phyloP scores from a whole-genome alignment of 2,329 filamentous ascomycete genomes.

The Ciborinia camelliae region DNA sequence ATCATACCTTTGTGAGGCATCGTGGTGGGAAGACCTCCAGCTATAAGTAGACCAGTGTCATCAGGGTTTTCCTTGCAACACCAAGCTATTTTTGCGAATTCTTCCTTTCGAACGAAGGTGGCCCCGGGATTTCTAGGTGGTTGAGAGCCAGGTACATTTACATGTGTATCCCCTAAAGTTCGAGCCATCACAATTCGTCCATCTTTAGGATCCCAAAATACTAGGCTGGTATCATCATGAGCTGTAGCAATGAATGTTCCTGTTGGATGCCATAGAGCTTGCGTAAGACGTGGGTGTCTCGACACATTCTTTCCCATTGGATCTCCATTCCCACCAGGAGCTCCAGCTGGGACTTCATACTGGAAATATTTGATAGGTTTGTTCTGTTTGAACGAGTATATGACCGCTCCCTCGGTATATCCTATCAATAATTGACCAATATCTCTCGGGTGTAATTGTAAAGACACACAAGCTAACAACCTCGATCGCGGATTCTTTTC shows the following conservation, averaged over 20 bases:
- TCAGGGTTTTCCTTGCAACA: conserved; percentile 93
- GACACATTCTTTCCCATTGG: conserved; percentile 57
- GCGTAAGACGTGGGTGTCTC: conserved; percentile 71
- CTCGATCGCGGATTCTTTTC: conserved; percentile 66
- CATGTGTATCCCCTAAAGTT: conserved; percentile 68
- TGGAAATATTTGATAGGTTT: conserved; percentile 73
- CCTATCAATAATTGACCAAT: conserved; percentile 87
- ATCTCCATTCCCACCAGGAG: conserved; percentile 69
- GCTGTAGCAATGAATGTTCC: conserved; percentile 43
- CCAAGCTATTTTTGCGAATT: conserved; percentile 79
- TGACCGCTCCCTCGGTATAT: conserved; percentile 82
- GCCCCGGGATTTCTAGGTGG: conserved; percentile 44
- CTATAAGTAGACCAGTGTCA: conserved; percentile 83
- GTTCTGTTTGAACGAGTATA: conserved; percentile 95
- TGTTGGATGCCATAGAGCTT: conserved; percentile 91
- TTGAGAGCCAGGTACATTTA: conserved; percentile 61
- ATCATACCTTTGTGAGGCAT: conserved; percentile 73
- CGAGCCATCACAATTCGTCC: conserved; percentile 79
- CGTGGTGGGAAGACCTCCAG: conserved; percentile 71
- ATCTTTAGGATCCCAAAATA: conserved; percentile 92
- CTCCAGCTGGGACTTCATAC: conserved; percentile 76
- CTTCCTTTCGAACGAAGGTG: conserved; percentile 62
- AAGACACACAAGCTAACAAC: conserved; percentile 63
- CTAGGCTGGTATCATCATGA: conserved; percentile 71
- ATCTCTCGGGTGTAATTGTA: conserved; percentile 86